Evolutionary conservation across 805 yeast species (phyloP), one percentile per base, ranked within the genome.

Genomic region (Spathaspora hagerdaliae): DNA sequence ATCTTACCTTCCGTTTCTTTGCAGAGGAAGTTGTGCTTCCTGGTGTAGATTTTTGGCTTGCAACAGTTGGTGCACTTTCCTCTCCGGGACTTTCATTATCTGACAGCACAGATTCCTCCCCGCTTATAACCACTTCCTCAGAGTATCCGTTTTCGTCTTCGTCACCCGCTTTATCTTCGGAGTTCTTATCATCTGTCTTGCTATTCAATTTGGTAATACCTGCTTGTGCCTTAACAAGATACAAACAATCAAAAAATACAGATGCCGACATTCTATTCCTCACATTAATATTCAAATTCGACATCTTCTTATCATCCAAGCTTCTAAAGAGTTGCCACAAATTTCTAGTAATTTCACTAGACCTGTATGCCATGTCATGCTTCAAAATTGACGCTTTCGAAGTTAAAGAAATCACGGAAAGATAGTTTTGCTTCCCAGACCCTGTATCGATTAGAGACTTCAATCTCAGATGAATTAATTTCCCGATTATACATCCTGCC

Each of bases 311-410:
- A 36, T 79, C 83, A 51, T 82, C 79, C 53, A 90, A 68, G 5
- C 84, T 75, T 42, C 84, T 78, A 63, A 87, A 87, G 48, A 90
- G 73, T 48, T 85, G 87, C 99, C 99, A 92, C 72, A 90, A 83
- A 58, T 90, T 90, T 57, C 86, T 79, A 94, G 94, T 88, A 48
- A 94, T 89, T 7, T 96, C 97, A 39, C 96, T 83, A 0, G 96
- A 87, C 52, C 98, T 77, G 61, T 87, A 88, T 0, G 97, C 88
- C 74, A 94, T 83, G 59, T 92, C 99, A 65, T 91, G 94, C 56
- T 89, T 89, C 55, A 88, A 71, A 27, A 92, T 84, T 0, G 97
- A 88, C 0, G 96, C 95, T 48, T 81, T 81, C 46, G 82, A 77
- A 1, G 94, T 82, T 39, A 87, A 64, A 14, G 77, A 71, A 19